Base-by-base conservation (phyloP, 1,284 basidiomycete genomes). In the Sphagnurus paluster region DNA sequence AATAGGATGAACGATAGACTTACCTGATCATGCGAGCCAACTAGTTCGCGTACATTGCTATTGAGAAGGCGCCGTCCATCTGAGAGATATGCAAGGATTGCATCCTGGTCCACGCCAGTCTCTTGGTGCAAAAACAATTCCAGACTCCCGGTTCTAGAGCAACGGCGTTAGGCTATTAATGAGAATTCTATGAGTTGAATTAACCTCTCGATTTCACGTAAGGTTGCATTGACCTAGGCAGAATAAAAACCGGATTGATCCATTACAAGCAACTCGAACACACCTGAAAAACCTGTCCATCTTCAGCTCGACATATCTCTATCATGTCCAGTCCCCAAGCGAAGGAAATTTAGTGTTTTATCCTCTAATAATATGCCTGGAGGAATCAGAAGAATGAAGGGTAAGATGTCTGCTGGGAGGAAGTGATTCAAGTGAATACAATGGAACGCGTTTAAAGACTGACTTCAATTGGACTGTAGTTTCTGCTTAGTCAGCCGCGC, bases 131-230 rank as follows among this genome's bases (percentile, higher is more conserved):
- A 60, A 52, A 88, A 87, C 10, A 65, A 52, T 52, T 89, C 85
- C 25, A 90, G 68, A 58, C 71, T 81, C 40, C 79, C 82, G 30
- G 66, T 69, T 53, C 86, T 89, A 49, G 4, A 8, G 36, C 5
- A 36, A 11, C 9, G 19, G 26, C 16, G 17, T 34, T 33, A n/a
- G 26, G 14, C 20, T 10, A 37, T 20, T 6, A n/a, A 33, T 24
- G n/a, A 24, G 16, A 17, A 58, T 7, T 14, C 13, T 3, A 23
- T 13, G 29, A 2, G n/a, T 30, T 16, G 26, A 7, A 28, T 67
- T 44, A 60, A 84, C 88, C 79, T 75, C 66, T 89, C 85, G 47
- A 90, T 82, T 57, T 90, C 87, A 65, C 82, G 76, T 49, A 88
- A 61, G 4, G 81, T 75, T 39, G 77, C 75, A 62, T 82, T 80